Evolutionary conservation across 129 eudicot species (phyloP), one percentile per base, ranked within the genome.

Genomic region (Tanacetum coccineum): DNA sequence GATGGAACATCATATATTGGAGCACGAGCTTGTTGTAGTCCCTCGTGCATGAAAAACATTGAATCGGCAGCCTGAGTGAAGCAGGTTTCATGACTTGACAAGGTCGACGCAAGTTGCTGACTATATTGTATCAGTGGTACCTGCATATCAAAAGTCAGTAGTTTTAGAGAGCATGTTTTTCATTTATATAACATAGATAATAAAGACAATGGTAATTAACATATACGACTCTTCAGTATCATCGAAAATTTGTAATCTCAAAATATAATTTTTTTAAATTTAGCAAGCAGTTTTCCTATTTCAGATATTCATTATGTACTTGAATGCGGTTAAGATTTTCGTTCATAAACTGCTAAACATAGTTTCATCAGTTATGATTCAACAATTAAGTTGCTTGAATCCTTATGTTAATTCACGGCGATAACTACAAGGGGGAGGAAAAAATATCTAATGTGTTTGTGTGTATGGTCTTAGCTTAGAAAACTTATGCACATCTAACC

Each of bases 1-100:
- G 99, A 83, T 62, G 99, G 99, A 72, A 94, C 99, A 89, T 94
- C 99, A 83, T 94, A 94, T 25, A 89, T 85, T 13, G 99, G 99
- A 40, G 99, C 97, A 73, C 99, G 95, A 73, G 99, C 99, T 82
- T 89, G 97, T 73, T 94, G 99, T 66, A 94, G 80, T 59, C 95
- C 90, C 73, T 94, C 99, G 9, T 94, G 99, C 97, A 89, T 94
- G 82, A 89, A 94, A 85, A 84, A 94, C 86, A 94, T 80, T 4
- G 95, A 89, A 80, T 94, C 99, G 22, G 99, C 99, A 74, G 95
- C 85, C 80, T 94, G 99, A 54, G 93, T 94, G 76, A 94, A 94
- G 77, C 99, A 94, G 17, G 90, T 87, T 51, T 94, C 99, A 78
- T 94, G 99, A 74, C 91, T 94, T 57, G 99, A 89, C 50, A 94